Evolutionary conservation across 2,329 filamentous ascomycete species (phyloP).

Genomic region (Colletotrichum sojae): DNA sequence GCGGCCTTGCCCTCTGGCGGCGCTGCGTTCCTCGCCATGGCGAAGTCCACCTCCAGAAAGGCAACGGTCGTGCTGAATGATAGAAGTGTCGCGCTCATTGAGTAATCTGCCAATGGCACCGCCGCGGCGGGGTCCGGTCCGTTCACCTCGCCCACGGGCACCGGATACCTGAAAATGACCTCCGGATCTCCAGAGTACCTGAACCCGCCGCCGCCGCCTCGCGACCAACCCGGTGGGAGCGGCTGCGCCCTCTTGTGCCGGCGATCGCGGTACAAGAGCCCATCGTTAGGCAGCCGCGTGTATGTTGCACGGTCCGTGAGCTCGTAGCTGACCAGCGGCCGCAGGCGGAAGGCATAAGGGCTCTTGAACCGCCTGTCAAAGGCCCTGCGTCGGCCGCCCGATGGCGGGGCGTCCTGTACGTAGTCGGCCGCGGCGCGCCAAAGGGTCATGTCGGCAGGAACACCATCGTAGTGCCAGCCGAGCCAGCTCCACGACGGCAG

Average conservation of each 20-base stretch:
- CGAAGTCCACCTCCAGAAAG: constrained; percentile 58
- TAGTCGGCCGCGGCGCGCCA: constrained; percentile 62
- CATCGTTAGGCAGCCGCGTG: constrained; percentile 53
- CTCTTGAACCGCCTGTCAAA: constrained; percentile 53
- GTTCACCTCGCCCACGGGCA: constrained; percentile 47
- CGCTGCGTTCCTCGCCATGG: constrained; percentile 42
- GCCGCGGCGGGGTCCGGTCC: constrained; percentile 3
- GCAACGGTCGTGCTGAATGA: constrained; percentile 56
- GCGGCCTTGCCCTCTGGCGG: constrained; percentile 51
- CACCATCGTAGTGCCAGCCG: constrained; percentile 63
- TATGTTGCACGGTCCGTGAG: constrained; percentile 56
- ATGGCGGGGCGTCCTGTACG: constrained; percentile 53
- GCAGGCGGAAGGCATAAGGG: constrained; percentile 55
- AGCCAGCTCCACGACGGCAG: constrained; percentile 64
- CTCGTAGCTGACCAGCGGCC: constrained; percentile 54
- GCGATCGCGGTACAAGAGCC: constrained; percentile 56
- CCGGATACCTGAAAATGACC: constrained; percentile 58
- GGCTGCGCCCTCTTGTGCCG: constrained; percentile 47
- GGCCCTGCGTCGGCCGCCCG: constrained; percentile 48
- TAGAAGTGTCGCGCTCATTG: constrained; percentile 46
- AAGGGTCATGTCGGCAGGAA: constrained; percentile 57
- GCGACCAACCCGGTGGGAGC: constrained; percentile 58
- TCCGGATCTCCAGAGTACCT: constrained; percentile 56
- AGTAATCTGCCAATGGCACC: constrained; percentile 27
- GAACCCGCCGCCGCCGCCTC: constrained; percentile 51